Evolutionary conservation across 306 rosid species (phyloP).

Genomic region (Cucurbita moschata): DNA sequence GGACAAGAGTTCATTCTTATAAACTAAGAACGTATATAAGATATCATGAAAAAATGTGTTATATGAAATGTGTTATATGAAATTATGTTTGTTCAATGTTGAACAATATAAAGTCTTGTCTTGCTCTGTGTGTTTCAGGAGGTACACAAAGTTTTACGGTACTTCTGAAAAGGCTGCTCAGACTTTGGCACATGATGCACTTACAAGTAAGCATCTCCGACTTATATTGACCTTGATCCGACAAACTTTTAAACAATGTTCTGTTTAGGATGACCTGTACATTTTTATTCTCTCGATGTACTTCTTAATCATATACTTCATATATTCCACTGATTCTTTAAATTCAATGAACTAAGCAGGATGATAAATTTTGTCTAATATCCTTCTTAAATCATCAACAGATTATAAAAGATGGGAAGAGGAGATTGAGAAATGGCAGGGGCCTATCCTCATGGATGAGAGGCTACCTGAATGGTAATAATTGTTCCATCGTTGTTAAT

Average conservation of each 20-base stretch:
- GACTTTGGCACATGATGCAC: conserved; percentile 78
- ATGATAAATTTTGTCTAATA: conserved; percentile 3
- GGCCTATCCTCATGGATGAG: conserved; percentile 67
- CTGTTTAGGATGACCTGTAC: not conserved
- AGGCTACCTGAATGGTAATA: conserved; percentile 82
- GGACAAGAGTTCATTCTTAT: not conserved
- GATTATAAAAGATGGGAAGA: conserved; percentile 95
- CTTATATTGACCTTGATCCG: conserved; percentile 10
- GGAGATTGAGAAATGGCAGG: conserved; percentile 89
- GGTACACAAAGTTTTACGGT: conserved; percentile 91
- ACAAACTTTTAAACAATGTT: not conserved
- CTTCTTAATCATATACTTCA: not conserved
- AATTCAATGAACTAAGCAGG: conserved; percentile 1
- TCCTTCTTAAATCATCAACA: conserved; percentile 25
- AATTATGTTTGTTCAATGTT: not conserved
- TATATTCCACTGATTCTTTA: not conserved
- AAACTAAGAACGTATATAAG: not conserved
- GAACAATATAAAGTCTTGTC: not conserved
- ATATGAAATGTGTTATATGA: not conserved
- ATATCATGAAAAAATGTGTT: not conserved
- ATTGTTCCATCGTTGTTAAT: not conserved
- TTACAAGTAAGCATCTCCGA: conserved; percentile 49
- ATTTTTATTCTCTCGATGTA: not conserved
- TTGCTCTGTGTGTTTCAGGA: conserved; percentile 45
- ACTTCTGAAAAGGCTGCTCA: conserved; percentile 78